Percentiles rank a stretch among this genome's conserved stretches.
Evolutionary conservation across 768 basidiomycete species (phyloP).

Genomic region (Lactifluus piperatus): DNA sequence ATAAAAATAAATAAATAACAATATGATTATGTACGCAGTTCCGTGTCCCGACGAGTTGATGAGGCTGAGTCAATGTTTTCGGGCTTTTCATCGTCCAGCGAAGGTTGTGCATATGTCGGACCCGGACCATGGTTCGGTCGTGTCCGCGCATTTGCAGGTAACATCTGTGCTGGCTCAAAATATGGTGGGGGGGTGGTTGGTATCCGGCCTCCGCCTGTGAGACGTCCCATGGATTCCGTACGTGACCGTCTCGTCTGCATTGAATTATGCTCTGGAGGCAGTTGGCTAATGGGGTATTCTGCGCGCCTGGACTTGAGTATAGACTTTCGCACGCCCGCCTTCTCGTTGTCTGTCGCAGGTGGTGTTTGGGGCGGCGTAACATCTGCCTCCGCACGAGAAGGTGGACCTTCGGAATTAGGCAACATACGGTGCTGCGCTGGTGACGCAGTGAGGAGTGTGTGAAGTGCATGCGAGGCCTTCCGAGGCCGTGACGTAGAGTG

Average conservation of each 20-base stretch:
- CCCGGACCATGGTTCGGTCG: conserved; percentile 27
- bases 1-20: too few species aligned
- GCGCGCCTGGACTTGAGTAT: conserved; percentile 62
- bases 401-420: neutral
- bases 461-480: conserved; percentile 21
- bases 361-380: conserved; percentile 19
- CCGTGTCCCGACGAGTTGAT: conserved; percentile 18
- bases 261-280: conserved; percentile 43
- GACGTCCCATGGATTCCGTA: conserved; percentile 8
- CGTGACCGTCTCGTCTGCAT: neutral
- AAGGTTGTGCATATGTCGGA: conserved; percentile 27
- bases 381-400: conserved; percentile 20
- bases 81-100: conserved; percentile 37
- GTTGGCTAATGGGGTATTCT: conserved; percentile 55
- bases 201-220: neutral
- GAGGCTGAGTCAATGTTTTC: conserved; percentile 49
- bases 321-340: conserved; percentile 49
- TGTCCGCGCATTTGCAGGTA: conserved; percentile 18
- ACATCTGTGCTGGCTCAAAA: conserved; percentile 9
- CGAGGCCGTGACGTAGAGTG: conserved; percentile 21
- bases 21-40: conserved; percentile 23
- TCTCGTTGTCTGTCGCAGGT: conserved; percentile 35
- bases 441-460: neutral
- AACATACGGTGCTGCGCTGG: neutral
- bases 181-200: conserved; percentile 8